Base-by-base conservation (phyloP, 306 rosid genomes). In the Potentilla sterilis region DNA sequence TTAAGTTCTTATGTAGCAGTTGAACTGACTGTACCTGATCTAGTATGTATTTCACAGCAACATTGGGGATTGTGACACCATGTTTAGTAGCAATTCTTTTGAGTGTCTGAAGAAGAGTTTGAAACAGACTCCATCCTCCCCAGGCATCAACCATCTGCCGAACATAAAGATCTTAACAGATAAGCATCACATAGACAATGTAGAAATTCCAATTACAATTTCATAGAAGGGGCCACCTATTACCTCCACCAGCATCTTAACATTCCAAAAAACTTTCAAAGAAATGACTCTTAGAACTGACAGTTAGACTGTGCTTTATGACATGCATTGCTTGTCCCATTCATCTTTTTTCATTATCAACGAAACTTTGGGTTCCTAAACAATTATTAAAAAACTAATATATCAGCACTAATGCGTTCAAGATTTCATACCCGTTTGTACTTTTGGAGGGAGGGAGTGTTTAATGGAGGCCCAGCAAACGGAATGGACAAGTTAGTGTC, bases 71-170 rank as follows among this genome's bases (percentile, higher is more conserved):
- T 6, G 97, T 85, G 79, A 89, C 96, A 3, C 92, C 89, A 10
- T 95, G 97, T 74, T 95, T 95, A 12, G 87, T 51, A 81, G 96
- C 93, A 59, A 95, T 89, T 83, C 79, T 87, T 59, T 95, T 89
- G 59, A 92, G 96, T 5, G 97, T 90, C 81, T 83, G 87, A 79
- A 95, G 97, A 76, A 95, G 85, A 81, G 77, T 87, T 81, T 95
- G 98, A 79, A 92, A 95, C 72, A 83, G 84, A 81, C 78, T 82
- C 98, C 97, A 95, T 74, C 97, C 98, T 73, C 98, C 97, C 97
- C 96, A 92, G 61, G 97, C 93, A 85, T 95, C 97, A 67, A 92
- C 89, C 97, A 92, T 95, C 96, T 95, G 89, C 77, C 80, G 78
- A 70, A 69, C 57, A 48, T 1, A 48, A 16, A 8, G 44, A 72